Conservation (phyloP, 2,329 filamentous ascomycete genomes). For the Fusarium succisae region DNA sequence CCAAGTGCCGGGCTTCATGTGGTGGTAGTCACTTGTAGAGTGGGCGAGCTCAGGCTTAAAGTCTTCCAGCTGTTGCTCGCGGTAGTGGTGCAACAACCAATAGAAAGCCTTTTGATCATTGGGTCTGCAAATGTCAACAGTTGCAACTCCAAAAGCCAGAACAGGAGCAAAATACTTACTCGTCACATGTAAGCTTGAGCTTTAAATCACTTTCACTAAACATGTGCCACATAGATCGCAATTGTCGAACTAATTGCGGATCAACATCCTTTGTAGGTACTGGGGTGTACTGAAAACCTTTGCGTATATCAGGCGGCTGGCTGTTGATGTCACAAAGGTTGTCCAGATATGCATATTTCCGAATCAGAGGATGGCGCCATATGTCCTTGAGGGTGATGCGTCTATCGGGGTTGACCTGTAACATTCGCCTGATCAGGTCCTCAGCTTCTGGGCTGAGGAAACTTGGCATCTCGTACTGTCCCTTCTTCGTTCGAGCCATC, state of each 20-base stretch:
- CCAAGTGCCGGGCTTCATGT: conserved; percentile 69
- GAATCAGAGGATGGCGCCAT: conserved; percentile 87
- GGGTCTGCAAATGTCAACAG: conserved; percentile 59
- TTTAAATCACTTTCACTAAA: conserved; percentile 78
- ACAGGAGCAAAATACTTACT: conserved; percentile 59
- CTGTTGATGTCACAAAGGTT: conserved; percentile 66
- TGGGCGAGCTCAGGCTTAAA: conserved; percentile 84
- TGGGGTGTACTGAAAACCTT: conserved; percentile 69
- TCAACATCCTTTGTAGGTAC: conserved; percentile 76
- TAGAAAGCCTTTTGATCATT: conserved; percentile 98
- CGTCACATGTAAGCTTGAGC: conserved; percentile 70
- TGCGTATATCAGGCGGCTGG: conserved; percentile 65
- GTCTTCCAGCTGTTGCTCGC: conserved; percentile 86
- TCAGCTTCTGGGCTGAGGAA: conserved; percentile 74
- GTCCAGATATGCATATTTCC: conserved; percentile 82
- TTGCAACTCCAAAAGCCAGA: not conserved
- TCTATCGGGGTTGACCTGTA: conserved; percentile 79
- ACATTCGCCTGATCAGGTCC: conserved; percentile 81
- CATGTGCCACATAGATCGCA: conserved; percentile 92
- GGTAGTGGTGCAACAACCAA: conserved; percentile 81
- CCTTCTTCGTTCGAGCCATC: conserved; percentile 68
- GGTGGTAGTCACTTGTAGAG: conserved; percentile 91
- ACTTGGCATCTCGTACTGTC: conserved; percentile 68
- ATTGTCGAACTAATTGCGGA: conserved; percentile 81
- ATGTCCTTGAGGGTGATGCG: conserved; percentile 84